Conservation (phyloP, 2,329 filamentous ascomycete species). For the Ophiosphaerella herpotricha region DNA sequence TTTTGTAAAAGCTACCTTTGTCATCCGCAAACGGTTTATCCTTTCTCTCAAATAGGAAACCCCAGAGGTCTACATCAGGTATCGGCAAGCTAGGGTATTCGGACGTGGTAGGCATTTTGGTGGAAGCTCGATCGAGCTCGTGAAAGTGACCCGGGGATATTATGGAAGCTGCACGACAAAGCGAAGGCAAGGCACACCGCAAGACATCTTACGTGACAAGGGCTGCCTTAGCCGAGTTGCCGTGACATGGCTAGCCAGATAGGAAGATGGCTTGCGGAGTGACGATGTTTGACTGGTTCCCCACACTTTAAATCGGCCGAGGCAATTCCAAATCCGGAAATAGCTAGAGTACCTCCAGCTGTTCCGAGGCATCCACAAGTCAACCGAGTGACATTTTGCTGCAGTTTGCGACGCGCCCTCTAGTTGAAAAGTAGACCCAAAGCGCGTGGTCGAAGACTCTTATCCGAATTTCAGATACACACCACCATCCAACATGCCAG, state of each 20-base stretch:
- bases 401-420: no score
- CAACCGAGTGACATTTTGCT: not conserved
- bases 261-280: constrained; percentile 13
- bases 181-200: constrained; percentile 4
- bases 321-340: constrained; percentile 20
- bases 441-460: no score
- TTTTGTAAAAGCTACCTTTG: constrained; percentile 60
- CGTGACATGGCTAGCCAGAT: constrained; percentile 13
- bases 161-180: constrained; percentile 7
- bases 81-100: constrained; percentile 68
- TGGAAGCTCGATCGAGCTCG: constrained; percentile 3
- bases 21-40: constrained; percentile 69
- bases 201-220: constrained; percentile 14
- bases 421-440: not conserved
- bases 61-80: constrained; percentile 78
- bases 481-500: constrained; percentile 33
- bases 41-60: constrained; percentile 73
- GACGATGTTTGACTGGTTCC: constrained; percentile 19
- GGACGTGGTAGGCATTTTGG: constrained; percentile 72
- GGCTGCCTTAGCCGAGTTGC: constrained; percentile 15
- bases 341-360: not conserved
- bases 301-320: constrained; percentile 23
- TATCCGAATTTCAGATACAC: not conserved
- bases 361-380: constrained; percentile 24
- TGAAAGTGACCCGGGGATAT: constrained; percentile 5